These are phyloP conservation scores for Globisporangium sylvaticum DNA, from an alignment of 352 stramenopile species.

Conservation along the genomic window DNA sequence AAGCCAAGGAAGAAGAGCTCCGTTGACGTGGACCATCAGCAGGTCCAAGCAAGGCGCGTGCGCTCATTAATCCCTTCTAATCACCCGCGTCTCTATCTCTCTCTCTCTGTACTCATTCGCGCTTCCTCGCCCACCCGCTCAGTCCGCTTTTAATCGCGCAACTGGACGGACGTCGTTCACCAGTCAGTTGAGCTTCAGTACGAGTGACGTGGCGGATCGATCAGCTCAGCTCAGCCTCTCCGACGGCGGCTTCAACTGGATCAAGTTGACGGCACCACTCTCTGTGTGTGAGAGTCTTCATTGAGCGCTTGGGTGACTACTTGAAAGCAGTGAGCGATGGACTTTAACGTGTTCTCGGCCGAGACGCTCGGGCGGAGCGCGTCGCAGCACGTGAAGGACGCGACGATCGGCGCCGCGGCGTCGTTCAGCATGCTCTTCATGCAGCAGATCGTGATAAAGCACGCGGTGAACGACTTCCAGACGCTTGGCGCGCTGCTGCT, in stretches of 20 bases:
- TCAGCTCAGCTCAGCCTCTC: not conserved
- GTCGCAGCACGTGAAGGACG: constrained; percentile 17
- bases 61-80: constrained; percentile 3
- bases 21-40: not conserved
- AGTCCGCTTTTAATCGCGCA: not conserved
- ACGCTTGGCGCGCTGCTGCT: constrained; percentile 29
- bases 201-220: constrained; percentile 1
- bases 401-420: constrained; percentile 9
- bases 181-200: not conserved
- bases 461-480: constrained; percentile 28
- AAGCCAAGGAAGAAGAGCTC: not conserved
- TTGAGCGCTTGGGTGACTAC: not conserved
- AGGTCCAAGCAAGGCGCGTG: not conserved
- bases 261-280: no score
- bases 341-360: constrained; percentile 17
- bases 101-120: not conserved
- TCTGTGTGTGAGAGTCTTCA: not conserved
- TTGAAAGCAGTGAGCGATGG: not conserved
- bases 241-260: constrained; percentile 7
- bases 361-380: constrained; percentile 10
- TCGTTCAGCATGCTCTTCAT: constrained; percentile 18
- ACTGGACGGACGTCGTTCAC: not conserved
- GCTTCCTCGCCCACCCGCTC: not conserved
- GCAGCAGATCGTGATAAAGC: constrained; percentile 20
- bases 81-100: not conserved